Evolutionary conservation across 768 basidiomycete genomes (phyloP).

Genomic region (Boletus subparvulus): DNA sequence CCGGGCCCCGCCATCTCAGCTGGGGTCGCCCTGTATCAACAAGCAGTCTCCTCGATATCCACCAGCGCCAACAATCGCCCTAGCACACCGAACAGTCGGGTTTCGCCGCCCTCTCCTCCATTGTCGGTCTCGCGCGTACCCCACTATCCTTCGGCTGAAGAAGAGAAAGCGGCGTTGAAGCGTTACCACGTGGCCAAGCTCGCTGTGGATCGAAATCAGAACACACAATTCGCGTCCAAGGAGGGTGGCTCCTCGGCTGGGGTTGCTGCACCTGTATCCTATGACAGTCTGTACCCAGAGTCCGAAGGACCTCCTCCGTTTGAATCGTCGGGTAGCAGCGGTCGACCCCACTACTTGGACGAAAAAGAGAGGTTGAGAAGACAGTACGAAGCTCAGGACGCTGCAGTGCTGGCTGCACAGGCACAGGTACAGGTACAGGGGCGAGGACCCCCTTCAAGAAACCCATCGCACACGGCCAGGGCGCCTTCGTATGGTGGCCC

Average conservation of each 20-base stretch:
- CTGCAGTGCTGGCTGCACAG: slow-evolving; percentile 41
- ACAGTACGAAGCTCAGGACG: slow-evolving; percentile 67
- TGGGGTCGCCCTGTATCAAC: slow-evolving; percentile 44
- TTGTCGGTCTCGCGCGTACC: slow-evolving; percentile 35
- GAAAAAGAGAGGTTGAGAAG: slow-evolving; percentile 73
- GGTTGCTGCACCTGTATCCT: slow-evolving; percentile 50
- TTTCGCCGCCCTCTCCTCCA: slow-evolving; percentile 30
- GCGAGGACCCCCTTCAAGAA: slow-evolving; percentile 11
- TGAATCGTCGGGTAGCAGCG: slow-evolving; percentile 39
- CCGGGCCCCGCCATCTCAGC: slow-evolving; percentile 34
- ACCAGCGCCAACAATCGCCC: slow-evolving; percentile 13
- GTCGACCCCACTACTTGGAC: slow-evolving; percentile 38
- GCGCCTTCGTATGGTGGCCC: slow-evolving; percentile 27
- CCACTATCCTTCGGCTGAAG: slow-evolving; percentile 60
- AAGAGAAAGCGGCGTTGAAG: slow-evolving; percentile 71
- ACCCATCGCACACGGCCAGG: slow-evolving; percentile 14
- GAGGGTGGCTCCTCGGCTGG: slow-evolving; percentile 23
- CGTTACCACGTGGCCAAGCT: slow-evolving; percentile 70
- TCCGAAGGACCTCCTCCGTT: slow-evolving; percentile 48
- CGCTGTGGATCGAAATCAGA: slow-evolving; percentile 65
- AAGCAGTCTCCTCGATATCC: slow-evolving; percentile 45
- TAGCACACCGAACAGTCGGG: slow-evolving; percentile 24
- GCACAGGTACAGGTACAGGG: slow-evolving; percentile 14
- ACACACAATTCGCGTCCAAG: slow-evolving; percentile 26
- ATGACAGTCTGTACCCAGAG: slow-evolving; percentile 61